A percentile compares a stretch with the other conserved stretches of the same genome.
Conservation (phyloP, 345 rosid genomes). For the Arabidopsis suecica region DNA sequence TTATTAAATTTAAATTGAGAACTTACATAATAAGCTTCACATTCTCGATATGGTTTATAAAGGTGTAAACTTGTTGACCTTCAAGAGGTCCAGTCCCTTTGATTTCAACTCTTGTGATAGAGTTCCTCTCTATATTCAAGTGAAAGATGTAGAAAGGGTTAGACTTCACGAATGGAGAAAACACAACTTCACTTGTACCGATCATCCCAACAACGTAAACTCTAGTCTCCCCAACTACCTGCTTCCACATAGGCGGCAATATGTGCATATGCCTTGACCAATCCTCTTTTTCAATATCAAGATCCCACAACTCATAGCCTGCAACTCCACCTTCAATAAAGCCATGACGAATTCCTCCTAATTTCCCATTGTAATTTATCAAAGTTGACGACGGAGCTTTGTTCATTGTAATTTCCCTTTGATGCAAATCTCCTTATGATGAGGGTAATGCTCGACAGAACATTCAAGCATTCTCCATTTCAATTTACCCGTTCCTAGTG, state of each 20-base stretch:
- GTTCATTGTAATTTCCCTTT: background rate
- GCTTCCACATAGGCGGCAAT: background rate
- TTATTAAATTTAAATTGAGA: background rate
- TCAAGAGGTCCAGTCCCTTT: background rate
- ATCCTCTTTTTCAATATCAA: background rate
- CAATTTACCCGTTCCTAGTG: background rate
- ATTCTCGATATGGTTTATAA: conserved; percentile 9
- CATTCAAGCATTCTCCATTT: conserved; percentile 16
- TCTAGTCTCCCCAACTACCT: background rate
- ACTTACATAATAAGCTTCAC: background rate
- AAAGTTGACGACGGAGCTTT: background rate
- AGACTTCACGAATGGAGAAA: background rate
- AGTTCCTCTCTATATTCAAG: background rate
- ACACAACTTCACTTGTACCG: background rate
- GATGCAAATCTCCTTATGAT: background rate
- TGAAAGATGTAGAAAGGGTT: conserved; percentile 8
- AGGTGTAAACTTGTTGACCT: background rate
- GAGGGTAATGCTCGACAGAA: background rate
- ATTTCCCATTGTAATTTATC: background rate
- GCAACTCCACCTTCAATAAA: background rate
- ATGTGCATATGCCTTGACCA: background rate
- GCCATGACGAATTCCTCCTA: background rate
- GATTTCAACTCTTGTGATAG: background rate
- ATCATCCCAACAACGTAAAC: background rate
- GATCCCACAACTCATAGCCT: background rate